Evolutionary conservation across 768 basidiomycete species (phyloP), one percentile per base, ranked within the genome.

Genomic region (Collybia nuda): DNA sequence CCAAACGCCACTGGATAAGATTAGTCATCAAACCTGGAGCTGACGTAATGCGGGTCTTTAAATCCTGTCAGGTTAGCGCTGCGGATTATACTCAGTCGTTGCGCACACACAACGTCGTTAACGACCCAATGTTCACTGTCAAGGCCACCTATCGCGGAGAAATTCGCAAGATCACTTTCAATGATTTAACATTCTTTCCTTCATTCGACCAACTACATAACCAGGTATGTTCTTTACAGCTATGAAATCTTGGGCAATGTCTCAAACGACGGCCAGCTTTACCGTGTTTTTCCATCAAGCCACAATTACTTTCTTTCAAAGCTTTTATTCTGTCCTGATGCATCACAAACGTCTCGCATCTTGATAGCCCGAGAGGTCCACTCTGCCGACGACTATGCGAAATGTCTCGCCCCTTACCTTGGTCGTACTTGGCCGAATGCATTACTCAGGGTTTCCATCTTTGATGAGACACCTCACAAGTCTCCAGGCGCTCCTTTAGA

Each of bases 131-230:
- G 80, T 89, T 90, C 73, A 81, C 81, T 50, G 79, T 90, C 62
- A 91, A 91, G 68, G 87, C 83, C n/a, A 86, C 86, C 18, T 90
- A 88, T 64, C 72, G 77, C 48, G 69, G 71, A 24, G 86, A 90
- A 64, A 88, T 81, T 50, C 80, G 89, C 59, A 88, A 80, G 57
- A 75, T 88, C 57, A 69, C 79, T 2, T 87, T 89, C 55, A 54
- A 71, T 15, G 71, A 75, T 5, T 65, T 64, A n/a, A 61, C 67
- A 36, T 57, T 69, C 15, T 88, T 91, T 59, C 89, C 89, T 40
- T 67, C 81, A 1, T 89, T 79, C 60, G 66, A 77, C 2, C 73
- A 87, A 55, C 73, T 91, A 36, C 75, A 74, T 58, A 68, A 72
- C 49, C 84, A 90, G 78, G 88, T 87, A 65, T 36, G 78, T 65